These are phyloP conservation scores for Cerioporus squamosus DNA, from an alignment of 1,284 basidiomycete species.

Conservation along the genomic window DNA sequence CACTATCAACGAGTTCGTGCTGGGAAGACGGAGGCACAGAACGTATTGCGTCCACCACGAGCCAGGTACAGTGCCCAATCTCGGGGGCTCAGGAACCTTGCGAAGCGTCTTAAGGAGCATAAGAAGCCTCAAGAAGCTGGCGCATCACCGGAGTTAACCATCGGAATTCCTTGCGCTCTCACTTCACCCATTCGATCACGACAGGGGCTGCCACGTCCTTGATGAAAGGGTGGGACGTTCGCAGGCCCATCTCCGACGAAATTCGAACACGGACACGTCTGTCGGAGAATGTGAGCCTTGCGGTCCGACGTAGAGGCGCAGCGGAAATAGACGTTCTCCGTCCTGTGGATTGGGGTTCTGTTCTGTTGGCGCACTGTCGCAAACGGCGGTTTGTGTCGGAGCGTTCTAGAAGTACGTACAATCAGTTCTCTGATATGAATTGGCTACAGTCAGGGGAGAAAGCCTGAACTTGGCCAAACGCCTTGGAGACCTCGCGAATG, in stretches of 20 bases:
- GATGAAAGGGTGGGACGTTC: background rate
- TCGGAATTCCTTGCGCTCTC: background rate
- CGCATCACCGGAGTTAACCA: constrained; percentile 5
- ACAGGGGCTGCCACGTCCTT: background rate
- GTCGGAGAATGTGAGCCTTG: constrained; percentile 3
- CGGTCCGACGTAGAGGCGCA: background rate
- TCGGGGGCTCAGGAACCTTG: background rate
- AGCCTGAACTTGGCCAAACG: too few species aligned
- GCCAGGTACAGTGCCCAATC: background rate
- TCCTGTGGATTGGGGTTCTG: background rate
- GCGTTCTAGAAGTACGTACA: too few species aligned
- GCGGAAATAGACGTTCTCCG: background rate
- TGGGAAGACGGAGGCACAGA: too few species aligned
- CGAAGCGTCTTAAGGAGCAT: background rate
- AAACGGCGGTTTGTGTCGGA: too few species aligned
- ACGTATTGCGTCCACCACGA: too few species aligned
- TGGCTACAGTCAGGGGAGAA: too few species aligned
- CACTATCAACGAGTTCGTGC: too few species aligned
- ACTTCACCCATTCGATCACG: background rate
- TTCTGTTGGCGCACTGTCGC: background rate
- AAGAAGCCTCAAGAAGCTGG: background rate
- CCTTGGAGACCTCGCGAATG: too few species aligned
- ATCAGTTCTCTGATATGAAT: too few species aligned
- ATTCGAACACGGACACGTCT: constrained; percentile 1
- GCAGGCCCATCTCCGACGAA: constrained; percentile 3